Conservation (phyloP, 805 yeast species). For the Kluyveromyces dobzhanskii region DNA sequence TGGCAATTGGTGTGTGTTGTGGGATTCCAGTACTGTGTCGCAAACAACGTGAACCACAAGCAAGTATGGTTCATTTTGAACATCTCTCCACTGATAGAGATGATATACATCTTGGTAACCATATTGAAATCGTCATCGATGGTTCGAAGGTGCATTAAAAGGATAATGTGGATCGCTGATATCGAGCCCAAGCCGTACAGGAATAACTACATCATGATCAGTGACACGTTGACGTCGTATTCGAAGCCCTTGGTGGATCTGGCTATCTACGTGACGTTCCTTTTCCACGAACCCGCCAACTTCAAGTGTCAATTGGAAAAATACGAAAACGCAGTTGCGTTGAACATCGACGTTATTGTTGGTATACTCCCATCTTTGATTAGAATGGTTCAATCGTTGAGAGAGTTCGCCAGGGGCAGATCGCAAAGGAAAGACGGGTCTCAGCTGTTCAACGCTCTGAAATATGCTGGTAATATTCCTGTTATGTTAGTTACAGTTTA, state of each 20-base stretch:
- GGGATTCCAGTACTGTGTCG: conserved; percentile 18
- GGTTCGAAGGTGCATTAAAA: conserved; percentile 8
- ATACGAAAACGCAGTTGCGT: conserved; percentile 1
- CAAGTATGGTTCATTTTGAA: conserved; percentile 24
- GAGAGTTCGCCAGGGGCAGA: conserved; percentile 45
- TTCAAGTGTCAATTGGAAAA: conserved; percentile 4
- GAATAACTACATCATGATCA: conserved; percentile 61
- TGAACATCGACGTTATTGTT: conserved; percentile 22
- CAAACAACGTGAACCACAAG: conserved; percentile 16
- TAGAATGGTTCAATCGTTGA: conserved; percentile 73
- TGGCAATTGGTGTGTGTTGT: conserved; percentile 10
- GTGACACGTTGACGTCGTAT: conserved; percentile 82
- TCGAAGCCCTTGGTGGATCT: conserved; percentile 69
- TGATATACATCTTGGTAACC: conserved; percentile 27
- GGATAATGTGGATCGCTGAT: conserved; percentile 24
- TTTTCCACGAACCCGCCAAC: conserved; percentile 24
- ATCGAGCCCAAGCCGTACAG: conserved; percentile 31
- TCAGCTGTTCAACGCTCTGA: conserved; percentile 64
- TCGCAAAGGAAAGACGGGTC: conserved; percentile 32
- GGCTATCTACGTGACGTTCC: conserved; percentile 44
- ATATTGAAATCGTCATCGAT: conserved; percentile 6
- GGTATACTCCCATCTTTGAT: conserved; percentile 57
- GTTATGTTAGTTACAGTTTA: conserved; percentile 35
- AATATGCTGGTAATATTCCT: conserved; percentile 62
- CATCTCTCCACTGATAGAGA: conserved; percentile 30